Evolutionary conservation across 2,329 filamentous ascomycete genomes (phyloP).

Genomic region (Sclerotinia borealis): DNA sequence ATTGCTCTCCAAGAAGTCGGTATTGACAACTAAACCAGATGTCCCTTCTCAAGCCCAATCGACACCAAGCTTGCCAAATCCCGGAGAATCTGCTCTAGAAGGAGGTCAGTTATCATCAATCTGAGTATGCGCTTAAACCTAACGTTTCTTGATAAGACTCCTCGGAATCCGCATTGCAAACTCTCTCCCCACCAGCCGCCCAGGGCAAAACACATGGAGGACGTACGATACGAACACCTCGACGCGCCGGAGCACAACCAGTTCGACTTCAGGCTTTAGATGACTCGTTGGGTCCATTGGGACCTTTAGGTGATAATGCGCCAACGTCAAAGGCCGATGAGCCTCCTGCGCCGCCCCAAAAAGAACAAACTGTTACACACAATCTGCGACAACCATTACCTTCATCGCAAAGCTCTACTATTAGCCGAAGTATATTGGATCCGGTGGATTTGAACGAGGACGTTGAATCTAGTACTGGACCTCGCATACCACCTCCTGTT

Average conservation of each 20-base stretch:
- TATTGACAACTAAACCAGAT: constrained; percentile 31
- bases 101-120: constrained; percentile 5
- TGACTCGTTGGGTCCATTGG: constrained; percentile 69
- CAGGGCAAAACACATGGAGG: constrained; percentile 24
- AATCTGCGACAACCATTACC: constrained; percentile 40
- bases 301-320: constrained; percentile 52
- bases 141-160: constrained; percentile 18
- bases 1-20: neutral
- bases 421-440: constrained; percentile 49
- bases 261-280: constrained; percentile 73
- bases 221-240: constrained; percentile 34
- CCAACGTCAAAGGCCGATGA: constrained; percentile 39
- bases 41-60: constrained; percentile 37
- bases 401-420: constrained; percentile 41
- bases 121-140: neutral
- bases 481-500: constrained; percentile 62
- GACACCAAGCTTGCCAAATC: constrained; percentile 23
- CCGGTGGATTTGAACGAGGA: constrained; percentile 68
- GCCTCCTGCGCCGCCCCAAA: constrained; percentile 63
- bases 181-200: constrained; percentile 9
- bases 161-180: constrained; percentile 16
- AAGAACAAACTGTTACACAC: constrained; percentile 58
- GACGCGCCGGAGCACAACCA: constrained; percentile 65
- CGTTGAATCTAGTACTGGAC: constrained; percentile 42
- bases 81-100: constrained; percentile 25